Base-by-base conservation (phyloP, 352 stramenopile species). In the Pythium utonaiense region DNA sequence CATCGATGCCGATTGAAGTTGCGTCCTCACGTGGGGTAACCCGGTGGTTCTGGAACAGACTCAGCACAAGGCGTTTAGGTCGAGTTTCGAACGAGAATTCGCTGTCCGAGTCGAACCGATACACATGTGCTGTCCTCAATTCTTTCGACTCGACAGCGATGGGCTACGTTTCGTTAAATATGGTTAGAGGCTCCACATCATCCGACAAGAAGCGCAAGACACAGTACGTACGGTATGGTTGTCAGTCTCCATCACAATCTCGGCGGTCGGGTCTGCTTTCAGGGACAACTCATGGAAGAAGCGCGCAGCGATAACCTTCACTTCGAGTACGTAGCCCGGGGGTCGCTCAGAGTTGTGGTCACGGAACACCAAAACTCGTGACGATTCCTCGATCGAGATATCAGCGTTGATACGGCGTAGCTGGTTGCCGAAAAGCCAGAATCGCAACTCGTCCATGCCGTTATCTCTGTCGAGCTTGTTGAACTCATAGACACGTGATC, bases 401-500 rank as follows among this genome's bases (percentile, higher is more conserved):
- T 93, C 82, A 3, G 82, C 86, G 4, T 81, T 78, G 0, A 95
- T 80, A 24, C 60, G 78, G 44, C 76, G 75, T 7, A 86, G 62
- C 53, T 88, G 78, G 48, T 87, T 89, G 14, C 81, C 83, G 40
- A 88, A 84, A 24, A 93, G 63, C 56, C 77, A 78, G 24, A 87
- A 90, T 1, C 79, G 84, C 17, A 94, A 63, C 1, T 80, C 80
- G 19, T 89, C 80, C 17, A 88, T 79, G 28, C 82, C 80, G 53
- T 80, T 80, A 24, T 95, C 82, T 28, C 80, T 65, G 54, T 95
- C 86, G 45, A 95, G 48, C 54, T 93, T 89, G 12, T 84, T 83
- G 44, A 95, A 95, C 60, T 95, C 86, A 57, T 92, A 95, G 27
- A 95, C 67, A 12, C 84, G 77, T 22, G 80, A 86, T 1, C 77